phyloP scores from a whole-genome alignment of 441 rosid species.

The Metrosideros polymorpha region DNA sequence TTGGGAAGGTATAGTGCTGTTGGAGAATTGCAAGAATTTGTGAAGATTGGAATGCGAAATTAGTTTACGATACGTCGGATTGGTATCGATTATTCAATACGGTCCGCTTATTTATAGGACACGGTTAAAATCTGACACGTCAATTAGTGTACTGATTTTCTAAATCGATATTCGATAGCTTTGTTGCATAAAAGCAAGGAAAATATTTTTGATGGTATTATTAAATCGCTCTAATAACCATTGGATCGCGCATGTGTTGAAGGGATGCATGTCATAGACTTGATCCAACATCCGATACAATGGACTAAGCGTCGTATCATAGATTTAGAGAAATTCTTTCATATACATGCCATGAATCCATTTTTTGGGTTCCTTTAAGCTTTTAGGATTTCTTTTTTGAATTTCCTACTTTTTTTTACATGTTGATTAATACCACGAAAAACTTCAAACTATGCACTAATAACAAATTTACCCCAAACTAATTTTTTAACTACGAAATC shows the following conservation, averaged over 20 bases:
- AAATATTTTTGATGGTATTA: not conserved
- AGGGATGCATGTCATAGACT: not conserved
- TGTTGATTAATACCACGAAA: too few relatives aligned
- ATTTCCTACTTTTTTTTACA: not conserved
- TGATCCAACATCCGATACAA: not conserved
- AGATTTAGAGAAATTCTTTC: not conserved
- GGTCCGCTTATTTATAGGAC: not conserved
- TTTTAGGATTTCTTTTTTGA: not conserved
- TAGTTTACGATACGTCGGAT: not conserved
- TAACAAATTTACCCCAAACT: too few relatives aligned
- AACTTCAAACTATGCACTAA: too few relatives aligned
- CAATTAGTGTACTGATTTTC: not conserved
- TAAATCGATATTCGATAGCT: not conserved
- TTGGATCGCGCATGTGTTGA: not conserved
- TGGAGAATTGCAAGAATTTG: not conserved
- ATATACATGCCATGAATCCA: not conserved
- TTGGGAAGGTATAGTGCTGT: not conserved
- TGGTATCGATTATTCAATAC: not conserved
- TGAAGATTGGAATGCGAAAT: not conserved
- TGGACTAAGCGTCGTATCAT: not conserved
- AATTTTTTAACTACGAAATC: too few relatives aligned
- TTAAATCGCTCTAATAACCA: not conserved
- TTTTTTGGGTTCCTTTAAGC: too few relatives aligned
- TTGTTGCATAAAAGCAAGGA: not conserved
- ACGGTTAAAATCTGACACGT: not conserved